Base-by-base conservation (phyloP, 345 rosid genomes). In the Moricandia moricandioides region DNA sequence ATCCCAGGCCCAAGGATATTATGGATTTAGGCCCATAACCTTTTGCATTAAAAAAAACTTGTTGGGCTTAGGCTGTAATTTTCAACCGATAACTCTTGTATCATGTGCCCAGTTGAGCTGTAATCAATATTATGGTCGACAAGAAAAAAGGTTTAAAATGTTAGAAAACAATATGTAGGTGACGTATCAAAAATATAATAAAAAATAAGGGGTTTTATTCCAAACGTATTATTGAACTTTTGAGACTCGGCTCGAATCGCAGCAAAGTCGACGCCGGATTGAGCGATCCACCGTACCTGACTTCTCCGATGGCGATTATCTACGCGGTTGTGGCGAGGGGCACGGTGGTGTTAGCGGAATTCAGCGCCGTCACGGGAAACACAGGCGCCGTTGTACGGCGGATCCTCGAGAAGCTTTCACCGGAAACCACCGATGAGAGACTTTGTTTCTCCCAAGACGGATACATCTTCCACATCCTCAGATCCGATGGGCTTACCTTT, bases 351-450 rank as follows among this genome's bases (percentile, higher is more conserved):
- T 82, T 95, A 61, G 93, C 99, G 24, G 99, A 95, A 82, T 95
- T 95, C 85, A 92, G 94, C 82, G 99, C 96, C 39, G 98, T 90
- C 59, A 86, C 96, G 5, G 99, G 99, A 47, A 95, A 95, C 82
- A 74, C 91, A 1, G 98, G 97, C 69, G 94, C 98, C 11, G 94
- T 95, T 34, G 87, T 88, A 7, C 77, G 99, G 24, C 83, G 98
- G 85, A 88, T 95, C 74, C 86, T 95, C 30, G 97, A 95, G 89
- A 95, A 89, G 80, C 89, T 95, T 6, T 96, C 97, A 0, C 96
- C 90, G 17, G 75, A 78, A 59, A 93, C 76, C 75, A 83, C 86
- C 61, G 91, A 92, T 54, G 81, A 91, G 30, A 82, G 96, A 79
- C 85, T 90, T 13, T 95, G 97, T 77, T 92, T 92, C 86, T 92